Percentiles rank a stretch among this genome's conserved stretches.
These are phyloP conservation scores for Curvularia spicifera DNA, from an alignment of 2,329 filamentous ascomycete genomes.

Conservation along the genomic window DNA sequence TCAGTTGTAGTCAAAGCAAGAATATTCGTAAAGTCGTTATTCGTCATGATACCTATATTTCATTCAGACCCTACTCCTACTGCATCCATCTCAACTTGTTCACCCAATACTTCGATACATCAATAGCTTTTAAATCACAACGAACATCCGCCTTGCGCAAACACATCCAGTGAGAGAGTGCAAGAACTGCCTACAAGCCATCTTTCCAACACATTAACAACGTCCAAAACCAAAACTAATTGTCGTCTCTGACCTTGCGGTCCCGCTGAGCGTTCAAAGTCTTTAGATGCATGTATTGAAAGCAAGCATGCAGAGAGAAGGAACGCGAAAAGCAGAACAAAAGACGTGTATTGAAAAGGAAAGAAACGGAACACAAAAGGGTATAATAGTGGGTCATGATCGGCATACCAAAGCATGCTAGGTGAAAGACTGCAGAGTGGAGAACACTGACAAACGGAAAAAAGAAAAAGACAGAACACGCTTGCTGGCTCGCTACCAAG, in stretches of 20 bases:
- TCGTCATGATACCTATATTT: constrained; percentile 17
- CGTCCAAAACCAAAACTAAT: constrained; percentile 11
- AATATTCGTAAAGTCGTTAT: constrained; percentile 11
- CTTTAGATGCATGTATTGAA: constrained; percentile 25
- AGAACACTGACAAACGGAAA: constrained; percentile 4
- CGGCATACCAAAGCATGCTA: constrained; percentile 15
- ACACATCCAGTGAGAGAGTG: not conserved
- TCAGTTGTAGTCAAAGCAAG: not conserved
- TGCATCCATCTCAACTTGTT: not conserved
- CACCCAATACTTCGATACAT: constrained; percentile 8
- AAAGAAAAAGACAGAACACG: constrained; percentile 16
- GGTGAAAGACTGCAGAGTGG: constrained; percentile 17
- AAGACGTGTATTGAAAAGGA: constrained; percentile 9
- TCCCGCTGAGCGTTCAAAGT: constrained; percentile 25
- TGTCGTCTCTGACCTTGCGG: constrained; percentile 31
- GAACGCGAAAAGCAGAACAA: constrained; percentile 14
- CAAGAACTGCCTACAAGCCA: constrained; percentile 7
- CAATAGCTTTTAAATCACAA: constrained; percentile 15
- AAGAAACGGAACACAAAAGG: constrained; percentile 28
- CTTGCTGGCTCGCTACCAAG: constrained; percentile 25
- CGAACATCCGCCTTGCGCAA: constrained; percentile 8
- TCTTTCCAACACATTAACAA: constrained; percentile 16
- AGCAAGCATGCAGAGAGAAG: constrained; percentile 11
- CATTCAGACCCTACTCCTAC: not conserved
- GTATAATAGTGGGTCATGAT: constrained; percentile 41